These are phyloP conservation scores for Plasmodium gallinaceum DNA, from an alignment of 169 alveolate species.

Conservation along the genomic window DNA sequence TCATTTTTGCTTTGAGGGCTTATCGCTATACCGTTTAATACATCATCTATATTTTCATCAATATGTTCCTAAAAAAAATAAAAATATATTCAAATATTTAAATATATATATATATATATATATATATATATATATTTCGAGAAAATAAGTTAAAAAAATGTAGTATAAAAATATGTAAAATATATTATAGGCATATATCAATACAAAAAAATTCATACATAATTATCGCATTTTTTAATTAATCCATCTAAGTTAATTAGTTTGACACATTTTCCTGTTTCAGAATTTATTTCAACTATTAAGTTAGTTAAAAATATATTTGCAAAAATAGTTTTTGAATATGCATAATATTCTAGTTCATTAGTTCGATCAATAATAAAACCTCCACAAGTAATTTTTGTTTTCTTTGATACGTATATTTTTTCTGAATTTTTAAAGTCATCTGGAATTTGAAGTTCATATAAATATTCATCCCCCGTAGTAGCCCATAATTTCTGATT, in stretches of 20 bases:
- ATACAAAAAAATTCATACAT: slow-evolving; percentile 4
- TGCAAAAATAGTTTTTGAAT: slow-evolving; percentile 65
- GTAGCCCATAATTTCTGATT: slow-evolving; percentile 81
- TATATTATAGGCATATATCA: neutral
- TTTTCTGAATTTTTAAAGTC: slow-evolving; percentile 42
- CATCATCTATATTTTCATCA: slow-evolving; percentile 10
- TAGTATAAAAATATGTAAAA: neutral
- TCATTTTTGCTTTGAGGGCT: neutral
- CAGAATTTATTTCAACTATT: slow-evolving; percentile 68
- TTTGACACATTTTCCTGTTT: slow-evolving; percentile 66
- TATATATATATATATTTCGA: too few relatives aligned
- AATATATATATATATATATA: neutral
- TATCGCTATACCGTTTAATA: slow-evolving; percentile 66
- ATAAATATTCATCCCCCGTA: slow-evolving; percentile 73
- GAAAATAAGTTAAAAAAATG: too few relatives aligned
- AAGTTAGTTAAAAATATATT: slow-evolving; percentile 78
- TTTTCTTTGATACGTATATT: slow-evolving; percentile 12
- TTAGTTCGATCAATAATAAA: slow-evolving; percentile 48
- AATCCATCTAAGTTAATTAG: slow-evolving; percentile 71
- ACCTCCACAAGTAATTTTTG: slow-evolving; percentile 76
- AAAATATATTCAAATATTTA: neutral
- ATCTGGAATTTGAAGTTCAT: slow-evolving; percentile 75
- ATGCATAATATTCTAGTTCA: slow-evolving; percentile 80
- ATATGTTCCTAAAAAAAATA: slow-evolving; percentile 8
- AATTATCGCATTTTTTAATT: slow-evolving; percentile 8